Evolutionary conservation across 306 rosid genomes (phyloP).

Genomic region (Vigna nakashimae): DNA sequence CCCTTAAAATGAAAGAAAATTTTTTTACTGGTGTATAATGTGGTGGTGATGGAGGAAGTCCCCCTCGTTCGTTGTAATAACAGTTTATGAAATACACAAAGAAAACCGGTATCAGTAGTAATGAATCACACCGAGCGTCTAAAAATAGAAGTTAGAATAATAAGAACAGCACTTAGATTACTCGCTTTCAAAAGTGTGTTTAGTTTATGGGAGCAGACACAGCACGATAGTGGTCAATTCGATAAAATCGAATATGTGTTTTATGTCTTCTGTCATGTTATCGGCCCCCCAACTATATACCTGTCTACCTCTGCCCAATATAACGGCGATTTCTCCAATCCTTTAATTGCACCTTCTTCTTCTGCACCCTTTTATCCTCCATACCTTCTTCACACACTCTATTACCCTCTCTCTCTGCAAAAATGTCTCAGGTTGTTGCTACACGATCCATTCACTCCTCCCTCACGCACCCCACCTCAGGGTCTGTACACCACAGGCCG

Average conservation of each 20-base stretch:
- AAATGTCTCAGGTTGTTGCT: slow-evolving; percentile 81
- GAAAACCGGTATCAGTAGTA: neutral
- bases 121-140: neutral
- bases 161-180: neutral
- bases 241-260: slow-evolving; percentile 64
- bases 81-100: too few species aligned
- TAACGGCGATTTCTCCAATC: slow-evolving; percentile 60
- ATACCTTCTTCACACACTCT: neutral
- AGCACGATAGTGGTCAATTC: slow-evolving; percentile 33
- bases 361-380: neutral
- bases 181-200: neutral
- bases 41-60: too few species aligned
- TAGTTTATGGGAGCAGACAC: neutral
- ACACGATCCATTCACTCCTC: slow-evolving; percentile 70
- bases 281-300: neutral
- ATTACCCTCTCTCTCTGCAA: slow-evolving; percentile 24
- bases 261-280: neutral
- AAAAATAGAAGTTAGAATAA: neutral
- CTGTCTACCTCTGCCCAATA: slow-evolving; percentile 54
- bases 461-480: slow-evolving; percentile 53
- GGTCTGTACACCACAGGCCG: slow-evolving; percentile 54
- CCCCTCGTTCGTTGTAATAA: too few species aligned
- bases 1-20: too few species aligned
- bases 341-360: slow-evolving; percentile 11
- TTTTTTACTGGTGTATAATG: too few species aligned